Evolutionary conservation across 108 stramenopile genomes (phyloP).

Genomic region (Nitzschia sp.): DNA sequence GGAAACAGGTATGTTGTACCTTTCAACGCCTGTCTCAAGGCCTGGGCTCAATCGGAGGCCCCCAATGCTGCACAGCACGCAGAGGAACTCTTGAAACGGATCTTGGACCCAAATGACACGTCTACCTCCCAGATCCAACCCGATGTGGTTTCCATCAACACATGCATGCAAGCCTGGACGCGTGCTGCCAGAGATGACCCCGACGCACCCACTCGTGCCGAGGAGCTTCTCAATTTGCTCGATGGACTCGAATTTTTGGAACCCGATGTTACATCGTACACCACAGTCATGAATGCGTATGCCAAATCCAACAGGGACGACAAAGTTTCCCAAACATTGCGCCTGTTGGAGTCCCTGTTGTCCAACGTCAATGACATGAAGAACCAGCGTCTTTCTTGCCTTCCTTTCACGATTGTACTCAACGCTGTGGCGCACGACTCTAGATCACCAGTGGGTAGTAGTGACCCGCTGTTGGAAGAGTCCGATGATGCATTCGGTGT

Average conservation of each 20-base stretch:
- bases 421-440: conserved; percentile 35
- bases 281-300: conserved; percentile 47
- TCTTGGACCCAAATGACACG: conserved; percentile 31
- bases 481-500: conserved; percentile 3
- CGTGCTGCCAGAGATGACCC: conserved; percentile 17
- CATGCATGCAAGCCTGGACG: conserved; percentile 48
- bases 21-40: conserved; percentile 48
- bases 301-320: conserved; percentile 29
- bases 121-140: conserved; percentile 8
- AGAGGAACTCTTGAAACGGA: conserved; percentile 38
- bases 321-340: conserved; percentile 26
- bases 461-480: not conserved
- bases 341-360: conserved; percentile 29
- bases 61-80: conserved; percentile 29
- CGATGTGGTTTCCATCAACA: conserved; percentile 42
- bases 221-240: conserved; percentile 39
- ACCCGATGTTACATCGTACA: conserved; percentile 42
- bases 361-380: conserved; percentile 1
- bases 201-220: conserved; percentile 29
- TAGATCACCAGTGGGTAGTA: not conserved
- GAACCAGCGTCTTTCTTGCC: conserved; percentile 25
- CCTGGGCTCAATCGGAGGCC: conserved; percentile 39
- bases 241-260: conserved; percentile 11
- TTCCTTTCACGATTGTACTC: conserved; percentile 45
- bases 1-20: conserved; percentile 25